These are phyloP conservation scores for Parasarocladium wereldwijsianum DNA, from an alignment of 2,329 filamentous ascomycete species.

Conservation along the genomic window DNA sequence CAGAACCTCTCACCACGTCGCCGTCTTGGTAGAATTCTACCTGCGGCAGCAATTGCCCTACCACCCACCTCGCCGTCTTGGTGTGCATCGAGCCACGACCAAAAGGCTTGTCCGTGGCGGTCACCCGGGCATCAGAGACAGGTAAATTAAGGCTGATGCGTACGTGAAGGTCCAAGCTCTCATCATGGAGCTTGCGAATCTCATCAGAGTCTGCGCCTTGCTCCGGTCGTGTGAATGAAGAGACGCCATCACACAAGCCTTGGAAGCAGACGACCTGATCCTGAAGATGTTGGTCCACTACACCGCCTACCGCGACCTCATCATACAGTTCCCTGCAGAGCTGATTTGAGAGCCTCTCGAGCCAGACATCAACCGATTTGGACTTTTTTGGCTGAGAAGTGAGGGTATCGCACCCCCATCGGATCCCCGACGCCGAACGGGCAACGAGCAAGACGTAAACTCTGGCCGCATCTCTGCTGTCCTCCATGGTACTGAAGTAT, in stretches of 20 bases:
- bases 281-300: constrained; percentile 42
- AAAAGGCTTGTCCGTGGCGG: constrained; percentile 33
- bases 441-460: constrained; percentile 45
- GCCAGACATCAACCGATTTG: constrained; percentile 12
- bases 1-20: constrained; percentile 31
- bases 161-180: no score
- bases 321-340: constrained; percentile 29
- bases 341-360: constrained; percentile 27
- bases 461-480: constrained; percentile 33
- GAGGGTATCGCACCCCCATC: constrained; percentile 34
- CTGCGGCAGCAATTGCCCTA: constrained; percentile 31
- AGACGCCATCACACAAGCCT: constrained; percentile 36
- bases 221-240: no score
- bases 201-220: no score
- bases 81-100: constrained; percentile 42
- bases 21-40: constrained; percentile 37
- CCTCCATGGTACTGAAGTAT: constrained; percentile 30
- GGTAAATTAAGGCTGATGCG: no score
- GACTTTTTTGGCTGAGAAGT: constrained; percentile 25
- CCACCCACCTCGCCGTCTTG: constrained; percentile 46
- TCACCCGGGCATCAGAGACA: no score
- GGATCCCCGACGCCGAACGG: constrained; percentile 25
- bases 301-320: constrained; percentile 28
- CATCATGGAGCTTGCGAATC: neutral
- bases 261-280: constrained; percentile 49